Conservation (phyloP, 129 eudicot species). For the Mikania micrantha region DNA sequence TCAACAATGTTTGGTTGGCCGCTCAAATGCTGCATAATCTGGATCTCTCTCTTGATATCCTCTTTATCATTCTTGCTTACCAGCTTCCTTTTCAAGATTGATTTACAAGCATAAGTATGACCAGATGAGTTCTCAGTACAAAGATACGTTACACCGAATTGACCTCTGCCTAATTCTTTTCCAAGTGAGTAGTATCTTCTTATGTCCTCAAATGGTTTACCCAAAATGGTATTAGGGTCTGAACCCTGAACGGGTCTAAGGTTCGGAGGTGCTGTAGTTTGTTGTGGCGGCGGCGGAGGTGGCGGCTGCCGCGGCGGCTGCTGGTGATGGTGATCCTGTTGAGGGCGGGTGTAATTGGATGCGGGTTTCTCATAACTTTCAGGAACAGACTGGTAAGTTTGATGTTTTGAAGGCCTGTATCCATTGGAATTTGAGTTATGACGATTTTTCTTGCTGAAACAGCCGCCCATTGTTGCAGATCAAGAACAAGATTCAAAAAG, state of each 20-base stretch:
- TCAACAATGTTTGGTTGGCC: conserved; percentile 77
- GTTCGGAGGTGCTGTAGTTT: conserved; percentile 23
- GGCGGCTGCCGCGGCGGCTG: conserved; percentile 15
- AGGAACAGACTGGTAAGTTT: conserved; percentile 30
- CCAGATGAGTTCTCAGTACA: conserved; percentile 57
- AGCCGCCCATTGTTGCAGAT: conserved; percentile 41
- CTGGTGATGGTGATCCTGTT: conserved; percentile 5
- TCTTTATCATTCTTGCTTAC: conserved; percentile 56
- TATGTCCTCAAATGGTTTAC: conserved; percentile 68
- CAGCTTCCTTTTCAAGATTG: conserved; percentile 65
- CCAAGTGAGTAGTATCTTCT: conserved; percentile 48
- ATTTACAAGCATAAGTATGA: conserved; percentile 62
- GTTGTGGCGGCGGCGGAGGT: conserved; percentile 24
- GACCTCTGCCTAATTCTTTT: conserved; percentile 76
- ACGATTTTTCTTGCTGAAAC: conserved; percentile 42
- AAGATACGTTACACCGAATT: conserved; percentile 61
- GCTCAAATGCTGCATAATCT: conserved; percentile 76
- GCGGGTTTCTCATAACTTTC: conserved; percentile 35
- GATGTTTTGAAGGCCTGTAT: conserved; percentile 22
- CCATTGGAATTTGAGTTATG: conserved; percentile 26
- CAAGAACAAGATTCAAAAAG: conserved; percentile 7
- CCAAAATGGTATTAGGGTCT: conserved; percentile 56
- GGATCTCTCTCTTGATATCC: conserved; percentile 68
- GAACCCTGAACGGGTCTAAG: conserved; percentile 25
- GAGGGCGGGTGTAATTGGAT: conserved; percentile 30